Conservation (phyloP, 495 filamentous ascomycete genomes). For the Geoglossum glabrum region DNA sequence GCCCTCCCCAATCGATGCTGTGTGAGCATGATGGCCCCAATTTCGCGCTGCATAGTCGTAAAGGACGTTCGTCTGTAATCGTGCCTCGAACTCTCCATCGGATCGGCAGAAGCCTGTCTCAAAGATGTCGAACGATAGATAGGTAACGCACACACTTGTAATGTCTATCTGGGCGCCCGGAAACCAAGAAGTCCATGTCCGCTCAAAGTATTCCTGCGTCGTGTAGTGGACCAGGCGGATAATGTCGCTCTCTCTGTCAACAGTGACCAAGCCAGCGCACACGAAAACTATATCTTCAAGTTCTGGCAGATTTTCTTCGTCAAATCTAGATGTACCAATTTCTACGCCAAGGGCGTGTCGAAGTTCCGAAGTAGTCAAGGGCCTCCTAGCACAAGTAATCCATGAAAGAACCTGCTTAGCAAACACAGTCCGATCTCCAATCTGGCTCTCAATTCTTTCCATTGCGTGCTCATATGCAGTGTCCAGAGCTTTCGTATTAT, state of each 20-base stretch:
- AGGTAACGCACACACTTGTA: constrained; percentile 22
- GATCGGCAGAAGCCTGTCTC: constrained; percentile 10
- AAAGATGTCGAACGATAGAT: constrained; percentile 23
- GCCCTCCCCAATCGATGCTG: constrained; percentile 5
- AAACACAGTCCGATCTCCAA: constrained; percentile 10
- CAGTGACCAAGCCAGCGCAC: constrained; percentile 31
- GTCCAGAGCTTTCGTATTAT: constrained; percentile 10
- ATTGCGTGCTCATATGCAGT: constrained; percentile 25
- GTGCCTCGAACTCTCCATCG: constrained; percentile 13
- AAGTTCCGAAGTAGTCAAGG: constrained; percentile 24
- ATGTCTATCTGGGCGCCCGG: constrained; percentile 18
- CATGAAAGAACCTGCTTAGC: constrained; percentile 21
- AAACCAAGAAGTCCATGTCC: constrained; percentile 17
- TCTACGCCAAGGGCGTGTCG: constrained; percentile 27
- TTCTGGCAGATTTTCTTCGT: constrained; percentile 21
- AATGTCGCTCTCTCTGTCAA: constrained; percentile 25
- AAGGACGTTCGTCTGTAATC: constrained; percentile 16
- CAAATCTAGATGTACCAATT: constrained; percentile 15
- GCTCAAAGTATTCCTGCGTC: constrained; percentile 30
- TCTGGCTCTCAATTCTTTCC: constrained; percentile 23
- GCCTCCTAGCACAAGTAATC: constrained; percentile 19
- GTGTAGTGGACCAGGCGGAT: constrained; percentile 36
- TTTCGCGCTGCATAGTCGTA: constrained; percentile 23
- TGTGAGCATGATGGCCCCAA: constrained; percentile 23
- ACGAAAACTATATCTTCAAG: constrained; percentile 23